phyloP scores from a whole-genome alignment of 1,284 basidiomycete genomes.

The Pseudozyma flocculosa region DNA sequence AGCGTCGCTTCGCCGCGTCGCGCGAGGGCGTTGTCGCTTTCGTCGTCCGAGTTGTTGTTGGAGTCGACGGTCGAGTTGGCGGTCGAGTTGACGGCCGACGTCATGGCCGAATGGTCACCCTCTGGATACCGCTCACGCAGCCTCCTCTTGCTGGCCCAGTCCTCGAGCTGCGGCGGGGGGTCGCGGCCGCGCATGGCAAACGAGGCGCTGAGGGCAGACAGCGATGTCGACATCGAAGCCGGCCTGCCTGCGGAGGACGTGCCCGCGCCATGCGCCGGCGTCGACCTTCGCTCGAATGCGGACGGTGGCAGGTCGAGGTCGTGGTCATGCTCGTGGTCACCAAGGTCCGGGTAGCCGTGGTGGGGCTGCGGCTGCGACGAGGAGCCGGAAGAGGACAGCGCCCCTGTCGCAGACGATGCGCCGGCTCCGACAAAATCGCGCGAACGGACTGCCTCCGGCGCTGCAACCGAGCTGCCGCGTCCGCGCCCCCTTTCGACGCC shows the following conservation, averaged over 20 bases:
- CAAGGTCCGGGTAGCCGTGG: neutral
- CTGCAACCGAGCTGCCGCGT: neutral
- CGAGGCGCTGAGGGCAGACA: slow-evolving; percentile 40
- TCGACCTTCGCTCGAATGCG: slow-evolving; percentile 30
- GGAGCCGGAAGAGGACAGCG: too few relatives aligned
- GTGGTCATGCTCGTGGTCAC: slow-evolving; percentile 4
- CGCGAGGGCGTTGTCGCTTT: too few relatives aligned
- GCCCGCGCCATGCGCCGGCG: slow-evolving; percentile 5
- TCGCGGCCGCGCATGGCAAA: slow-evolving; percentile 51
- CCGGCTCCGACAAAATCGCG: neutral
- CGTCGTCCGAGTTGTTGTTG: slow-evolving; percentile 28
- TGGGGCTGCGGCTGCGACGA: neutral
- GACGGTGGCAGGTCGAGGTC: slow-evolving; percentile 31
- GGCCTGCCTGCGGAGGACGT: slow-evolving; percentile 7
- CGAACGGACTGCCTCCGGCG: neutral
- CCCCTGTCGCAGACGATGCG: too few relatives aligned
- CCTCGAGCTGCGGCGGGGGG: slow-evolving; percentile 37
- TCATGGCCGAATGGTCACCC: slow-evolving; percentile 46
- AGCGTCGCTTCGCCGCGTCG: too few relatives aligned
- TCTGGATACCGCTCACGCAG: slow-evolving; percentile 46
- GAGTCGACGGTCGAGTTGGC: slow-evolving; percentile 31
- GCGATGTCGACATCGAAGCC: slow-evolving; percentile 18
- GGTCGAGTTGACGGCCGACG: slow-evolving; percentile 38
- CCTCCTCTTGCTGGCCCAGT: slow-evolving; percentile 48
- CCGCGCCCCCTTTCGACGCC: neutral